Evolutionary conservation across 805 yeast species (phyloP), one percentile per base, ranked within the genome.

Genomic region (Teunomyces funiuensis): DNA sequence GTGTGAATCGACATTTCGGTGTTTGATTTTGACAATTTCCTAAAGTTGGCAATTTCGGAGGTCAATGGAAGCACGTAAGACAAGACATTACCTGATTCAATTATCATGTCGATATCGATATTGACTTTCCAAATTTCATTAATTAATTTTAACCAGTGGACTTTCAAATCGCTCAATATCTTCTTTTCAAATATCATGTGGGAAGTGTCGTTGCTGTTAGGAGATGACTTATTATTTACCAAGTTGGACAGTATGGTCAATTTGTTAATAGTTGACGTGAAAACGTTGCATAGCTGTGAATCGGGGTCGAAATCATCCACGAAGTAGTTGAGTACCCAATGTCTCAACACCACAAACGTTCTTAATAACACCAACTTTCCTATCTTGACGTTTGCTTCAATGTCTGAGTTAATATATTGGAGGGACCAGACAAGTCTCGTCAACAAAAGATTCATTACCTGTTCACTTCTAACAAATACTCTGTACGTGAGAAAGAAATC

Each of bases 401-500:
- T 45, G 19, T 51, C 45, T 2, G 64, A 57, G 39, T 58, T 60
- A 41, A 67, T 61, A 46, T 68, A 66, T 44, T 72, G 74, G 18
- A 85, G 61, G 17, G 88, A 79, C 96, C 96, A 88, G 8, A 78
- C 70, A 27, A 88, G 66, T 39, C 97, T 71, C 17, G 82, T 71
- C 17, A 83, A 55, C 25, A 90, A 63, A 25, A 85, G 63, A 42
- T 77, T 75, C 58, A 88, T 64, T 13, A 91, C 71, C 9, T 78
- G 74, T 13, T 66, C 57, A n/a, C 83, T 61, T 13, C 79, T 66
- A 28, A 84, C 66, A 57, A 86, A 89, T 40, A 81, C 73, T 38
- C 98, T 71, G 63, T 79, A 90, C 1, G 96, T 82, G 38, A 91
- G 73, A 59, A 91, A 87, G 60, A 93, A 89, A 65, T 93, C 97